Evolutionary conservation across 2,329 filamentous ascomycete genomes (phyloP), one percentile per base, ranked within the genome.

Genomic region (Phyllosticta ampelicida): DNA sequence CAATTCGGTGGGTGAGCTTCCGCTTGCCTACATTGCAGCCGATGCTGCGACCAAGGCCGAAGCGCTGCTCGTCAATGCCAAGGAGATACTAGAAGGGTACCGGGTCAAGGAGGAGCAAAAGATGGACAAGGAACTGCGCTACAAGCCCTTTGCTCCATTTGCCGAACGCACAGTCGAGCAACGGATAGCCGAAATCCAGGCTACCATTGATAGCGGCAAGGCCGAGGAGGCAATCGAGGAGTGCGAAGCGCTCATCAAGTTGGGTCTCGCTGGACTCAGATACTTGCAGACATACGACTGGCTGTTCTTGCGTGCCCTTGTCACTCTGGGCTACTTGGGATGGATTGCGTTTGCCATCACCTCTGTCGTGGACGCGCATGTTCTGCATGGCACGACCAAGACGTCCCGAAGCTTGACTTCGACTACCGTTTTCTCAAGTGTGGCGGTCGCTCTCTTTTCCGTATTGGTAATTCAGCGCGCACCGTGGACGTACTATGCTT

Each of bases 201-300:
- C 75, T 9, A 74, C 90, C 8, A 92, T 97, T 56, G 76, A 82
- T 13, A 73, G 74, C 9, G 84, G 81, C 8, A 77, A 81, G 51
- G 85, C 85, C 62, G 84, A 92, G 59, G 82, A 89, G 64, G 89
- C 92, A 1, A 96, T 97, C 64, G 77, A 83, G 59, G 82, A 88
- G 65, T 90, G 89, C 1, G 84, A 87, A 49, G 81, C 84, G 26
- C 78, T 99, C 13, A 87, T 97, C 61, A 81, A 86, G 60, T 75
- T 89, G 54, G 86, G 84, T 1, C 79, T 99, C 1, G 82, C 90
- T 61, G 94, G 94, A 8, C 76, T 99, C 61, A 83, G 94, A 54
- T 99, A 99, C 70, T 80, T 99, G 23, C 94, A 99, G 72, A 99
- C 91, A 0, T 99, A 99, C 67, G 94, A 99, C 74, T 99, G 94